Conservation (phyloP, 257 asterid genomes). For the Fraxinus cuspidata region DNA sequence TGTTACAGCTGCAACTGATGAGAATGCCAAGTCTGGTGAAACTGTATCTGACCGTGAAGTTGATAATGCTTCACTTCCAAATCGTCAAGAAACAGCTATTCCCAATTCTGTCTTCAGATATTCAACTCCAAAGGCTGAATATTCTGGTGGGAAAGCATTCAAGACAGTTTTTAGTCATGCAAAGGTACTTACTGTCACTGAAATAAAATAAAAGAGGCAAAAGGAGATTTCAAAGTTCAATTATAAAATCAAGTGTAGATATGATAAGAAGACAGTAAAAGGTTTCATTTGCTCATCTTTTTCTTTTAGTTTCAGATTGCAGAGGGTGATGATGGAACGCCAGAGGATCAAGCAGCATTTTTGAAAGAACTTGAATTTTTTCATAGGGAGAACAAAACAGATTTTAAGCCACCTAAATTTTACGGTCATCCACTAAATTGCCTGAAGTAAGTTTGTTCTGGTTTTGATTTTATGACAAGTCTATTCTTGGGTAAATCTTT, state of each 20-base stretch:
- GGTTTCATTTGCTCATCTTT: background rate
- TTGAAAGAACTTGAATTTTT: constrained; percentile 56
- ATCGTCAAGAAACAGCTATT: constrained; percentile 40
- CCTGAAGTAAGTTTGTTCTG: constrained; percentile 48
- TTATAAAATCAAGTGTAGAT: background rate
- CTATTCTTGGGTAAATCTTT: constrained; percentile 9
- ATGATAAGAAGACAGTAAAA: background rate
- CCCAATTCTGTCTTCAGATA: constrained; percentile 39
- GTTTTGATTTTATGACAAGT: constrained; percentile 8
- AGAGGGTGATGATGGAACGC: constrained; percentile 60
- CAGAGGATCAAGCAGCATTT: constrained; percentile 65
- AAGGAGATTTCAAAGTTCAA: background rate
- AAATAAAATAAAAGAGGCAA: constrained; percentile 10
- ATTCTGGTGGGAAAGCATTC: constrained; percentile 33
- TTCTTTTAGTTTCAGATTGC: constrained; percentile 35
- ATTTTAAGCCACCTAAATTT: constrained; percentile 67
- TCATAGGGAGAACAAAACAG: constrained; percentile 50
- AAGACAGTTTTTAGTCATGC: constrained; percentile 30
- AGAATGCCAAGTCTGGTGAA: constrained; percentile 22
- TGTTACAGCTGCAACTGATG: constrained; percentile 16
- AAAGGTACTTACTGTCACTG: constrained; percentile 31
- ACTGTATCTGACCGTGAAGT: constrained; percentile 26
- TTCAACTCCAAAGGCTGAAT: constrained; percentile 41
- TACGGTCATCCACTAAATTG: constrained; percentile 68
- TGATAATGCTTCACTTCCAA: constrained; percentile 28